Evolutionary conservation across 768 basidiomycete genomes (phyloP).

Genomic region (Lactarius sanguifluus): DNA sequence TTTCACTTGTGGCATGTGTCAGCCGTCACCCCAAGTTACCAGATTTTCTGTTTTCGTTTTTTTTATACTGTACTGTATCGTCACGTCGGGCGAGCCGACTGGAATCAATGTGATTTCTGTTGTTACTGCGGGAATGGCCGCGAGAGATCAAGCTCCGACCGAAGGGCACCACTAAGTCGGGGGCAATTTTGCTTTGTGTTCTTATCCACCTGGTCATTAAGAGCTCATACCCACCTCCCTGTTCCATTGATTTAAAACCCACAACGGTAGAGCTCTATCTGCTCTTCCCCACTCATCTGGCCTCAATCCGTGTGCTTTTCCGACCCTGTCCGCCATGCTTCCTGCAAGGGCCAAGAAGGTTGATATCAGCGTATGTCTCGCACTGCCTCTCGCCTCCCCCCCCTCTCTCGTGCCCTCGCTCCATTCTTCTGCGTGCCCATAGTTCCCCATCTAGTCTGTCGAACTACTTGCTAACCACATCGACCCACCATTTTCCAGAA

Average conservation of each 20-base stretch:
- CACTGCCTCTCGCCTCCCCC: slow-evolving; percentile 23
- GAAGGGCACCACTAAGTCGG: slow-evolving; percentile 2
- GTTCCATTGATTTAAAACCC: slow-evolving; percentile 13
- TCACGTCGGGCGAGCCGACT: not conserved
- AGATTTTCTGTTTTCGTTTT: not conserved
- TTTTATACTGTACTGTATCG: not conserved
- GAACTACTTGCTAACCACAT: not conserved
- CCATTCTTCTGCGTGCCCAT: slow-evolving; percentile 1
- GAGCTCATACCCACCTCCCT: slow-evolving; percentile 1
- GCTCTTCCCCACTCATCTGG: slow-evolving; percentile 28
- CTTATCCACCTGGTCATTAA: slow-evolving; percentile 10
- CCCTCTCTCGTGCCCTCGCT: slow-evolving; percentile 9
- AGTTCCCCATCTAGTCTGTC: not conserved
- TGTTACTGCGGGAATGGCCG: slow-evolving; percentile 14
- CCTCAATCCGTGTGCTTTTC: slow-evolving; percentile 18
- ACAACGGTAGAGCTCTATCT: slow-evolving; percentile 29
- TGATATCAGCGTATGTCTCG: slow-evolving; percentile 79
- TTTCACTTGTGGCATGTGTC: not conserved
- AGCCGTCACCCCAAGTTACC: not conserved
- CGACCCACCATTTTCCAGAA: slow-evolving; percentile 46
- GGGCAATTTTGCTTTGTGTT: slow-evolving; percentile 14
- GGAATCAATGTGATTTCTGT: not conserved
- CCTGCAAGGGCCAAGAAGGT: slow-evolving; percentile 86
- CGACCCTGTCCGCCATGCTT: slow-evolving; percentile 49
- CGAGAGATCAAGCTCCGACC: slow-evolving; percentile 12